Conservation (phyloP, 352 stramenopile species). For the Albugo candida region DNA sequence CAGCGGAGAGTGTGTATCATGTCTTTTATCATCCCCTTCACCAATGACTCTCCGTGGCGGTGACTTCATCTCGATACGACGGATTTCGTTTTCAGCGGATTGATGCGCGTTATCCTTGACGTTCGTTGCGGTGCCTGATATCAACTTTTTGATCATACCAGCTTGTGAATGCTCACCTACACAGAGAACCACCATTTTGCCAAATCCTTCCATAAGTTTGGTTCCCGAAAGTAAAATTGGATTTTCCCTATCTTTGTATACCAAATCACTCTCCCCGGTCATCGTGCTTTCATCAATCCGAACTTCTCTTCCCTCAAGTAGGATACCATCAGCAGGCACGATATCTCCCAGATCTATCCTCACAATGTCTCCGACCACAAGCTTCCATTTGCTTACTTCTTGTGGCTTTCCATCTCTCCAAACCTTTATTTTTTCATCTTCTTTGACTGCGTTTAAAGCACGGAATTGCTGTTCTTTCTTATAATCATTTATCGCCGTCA, state of each 20-base stretch:
- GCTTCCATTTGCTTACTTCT: slow-evolving; percentile 46
- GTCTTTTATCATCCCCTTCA: slow-evolving; percentile 10
- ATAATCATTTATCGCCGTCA: slow-evolving; percentile 82
- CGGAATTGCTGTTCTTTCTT: slow-evolving; percentile 82
- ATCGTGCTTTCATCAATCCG: slow-evolving; percentile 81
- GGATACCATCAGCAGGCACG: slow-evolving; percentile 74
- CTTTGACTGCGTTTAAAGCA: slow-evolving; percentile 54
- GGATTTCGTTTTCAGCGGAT: not conserved
- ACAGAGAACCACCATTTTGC: slow-evolving; percentile 80
- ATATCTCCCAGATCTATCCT: slow-evolving; percentile 71
- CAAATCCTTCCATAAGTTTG: slow-evolving; percentile 80
- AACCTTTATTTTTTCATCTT: slow-evolving; percentile 63
- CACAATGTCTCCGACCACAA: slow-evolving; percentile 84
- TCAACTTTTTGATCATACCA: slow-evolving; percentile 71
- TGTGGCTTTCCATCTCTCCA: slow-evolving; percentile 31
- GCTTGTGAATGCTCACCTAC: slow-evolving; percentile 82
- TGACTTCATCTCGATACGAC: slow-evolving; percentile 23
- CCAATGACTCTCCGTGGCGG: not conserved
- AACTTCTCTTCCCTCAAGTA: slow-evolving; percentile 70
- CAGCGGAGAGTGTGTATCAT: slow-evolving; percentile 26
- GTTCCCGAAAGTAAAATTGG: slow-evolving; percentile 84
- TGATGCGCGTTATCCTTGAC: not conserved
- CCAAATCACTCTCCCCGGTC: slow-evolving; percentile 78
- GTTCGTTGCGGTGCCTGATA: slow-evolving; percentile 21
- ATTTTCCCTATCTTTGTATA: slow-evolving; percentile 53